These are phyloP conservation scores for Metschnikowia orientalis DNA, from an alignment of 805 yeast species.

Conservation along the genomic window DNA sequence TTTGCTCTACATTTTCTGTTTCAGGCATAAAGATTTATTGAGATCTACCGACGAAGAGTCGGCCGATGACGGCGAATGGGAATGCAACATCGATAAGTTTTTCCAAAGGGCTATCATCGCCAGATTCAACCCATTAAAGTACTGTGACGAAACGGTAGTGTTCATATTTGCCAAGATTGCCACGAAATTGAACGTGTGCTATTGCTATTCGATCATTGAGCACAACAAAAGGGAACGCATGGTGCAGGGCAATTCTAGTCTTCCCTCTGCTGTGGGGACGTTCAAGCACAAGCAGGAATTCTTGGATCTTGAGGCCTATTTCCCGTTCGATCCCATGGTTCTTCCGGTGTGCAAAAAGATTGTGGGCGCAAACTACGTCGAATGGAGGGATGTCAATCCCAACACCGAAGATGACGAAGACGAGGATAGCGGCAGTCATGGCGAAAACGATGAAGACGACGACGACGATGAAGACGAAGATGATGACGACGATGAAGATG, in stretches of 20 bases:
- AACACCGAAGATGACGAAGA: constrained; percentile 62
- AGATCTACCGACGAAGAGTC: constrained; percentile 18
- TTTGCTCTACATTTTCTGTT: constrained; percentile 84
- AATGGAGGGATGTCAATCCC: constrained; percentile 61
- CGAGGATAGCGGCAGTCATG: constrained; percentile 30
- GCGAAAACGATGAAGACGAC: constrained; percentile 25
- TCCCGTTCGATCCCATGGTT: constrained; percentile 91
- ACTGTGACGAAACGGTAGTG: constrained; percentile 90
- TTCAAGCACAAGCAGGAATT: constrained; percentile 72
- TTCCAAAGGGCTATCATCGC: constrained; percentile 83
- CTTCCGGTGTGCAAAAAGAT: constrained; percentile 56
- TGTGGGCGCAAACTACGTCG: constrained; percentile 54
- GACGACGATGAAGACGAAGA: constrained; percentile 17
- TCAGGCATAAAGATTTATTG: constrained; percentile 64
- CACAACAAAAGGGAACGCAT: constrained; percentile 74
- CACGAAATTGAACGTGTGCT: constrained; percentile 82
- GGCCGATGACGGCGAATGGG: constrained; percentile 53
- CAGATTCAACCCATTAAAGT: constrained; percentile 88
- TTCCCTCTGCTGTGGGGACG: constrained; percentile 34
- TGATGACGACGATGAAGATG: constrained; percentile 14
- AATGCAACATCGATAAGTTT: constrained; percentile 74
- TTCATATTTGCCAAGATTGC: constrained; percentile 90
- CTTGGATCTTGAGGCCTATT: constrained; percentile 86
- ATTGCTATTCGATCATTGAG: constrained; percentile 90
- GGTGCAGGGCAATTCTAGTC: constrained; percentile 37